Evolutionary conservation across 345 rosid species (phyloP).

Genomic region (Eucalyptus curtisii): DNA sequence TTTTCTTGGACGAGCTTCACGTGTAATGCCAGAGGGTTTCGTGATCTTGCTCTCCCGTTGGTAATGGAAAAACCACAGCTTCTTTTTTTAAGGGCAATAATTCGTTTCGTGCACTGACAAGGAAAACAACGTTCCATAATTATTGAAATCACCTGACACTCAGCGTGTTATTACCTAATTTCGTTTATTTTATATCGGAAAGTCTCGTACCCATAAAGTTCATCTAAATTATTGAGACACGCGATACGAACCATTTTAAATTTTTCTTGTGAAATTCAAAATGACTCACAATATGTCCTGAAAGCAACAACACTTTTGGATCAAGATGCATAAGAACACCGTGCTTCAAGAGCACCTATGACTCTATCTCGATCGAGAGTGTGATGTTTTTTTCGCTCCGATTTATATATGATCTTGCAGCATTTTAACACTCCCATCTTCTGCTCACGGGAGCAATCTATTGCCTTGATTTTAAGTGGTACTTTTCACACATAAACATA

Average conservation of each 20-base stretch:
- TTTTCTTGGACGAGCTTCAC: constrained; percentile 2
- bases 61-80: neutral
- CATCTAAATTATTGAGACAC: neutral
- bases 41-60: neutral
- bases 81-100: neutral
- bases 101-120: neutral
- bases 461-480: neutral
- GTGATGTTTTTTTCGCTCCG: neutral
- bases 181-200: neutral
- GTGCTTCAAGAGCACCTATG: neutral
- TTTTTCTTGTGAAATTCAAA: neutral
- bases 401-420: neutral
- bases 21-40: neutral
- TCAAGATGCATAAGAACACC: neutral
- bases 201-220: neutral
- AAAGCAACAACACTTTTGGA: neutral
- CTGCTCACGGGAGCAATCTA: neutral
- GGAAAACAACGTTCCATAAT: neutral
- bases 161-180: neutral
- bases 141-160: neutral
- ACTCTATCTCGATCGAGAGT: neutral
- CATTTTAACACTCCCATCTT: neutral
- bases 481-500: neutral
- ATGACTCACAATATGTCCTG: accelerated
- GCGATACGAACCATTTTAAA: neutral